Percentiles rank a stretch among this genome's conserved stretches.
Conservation (phyloP, 23 red algal genomes). For the Gracilariopsis chorda region DNA sequence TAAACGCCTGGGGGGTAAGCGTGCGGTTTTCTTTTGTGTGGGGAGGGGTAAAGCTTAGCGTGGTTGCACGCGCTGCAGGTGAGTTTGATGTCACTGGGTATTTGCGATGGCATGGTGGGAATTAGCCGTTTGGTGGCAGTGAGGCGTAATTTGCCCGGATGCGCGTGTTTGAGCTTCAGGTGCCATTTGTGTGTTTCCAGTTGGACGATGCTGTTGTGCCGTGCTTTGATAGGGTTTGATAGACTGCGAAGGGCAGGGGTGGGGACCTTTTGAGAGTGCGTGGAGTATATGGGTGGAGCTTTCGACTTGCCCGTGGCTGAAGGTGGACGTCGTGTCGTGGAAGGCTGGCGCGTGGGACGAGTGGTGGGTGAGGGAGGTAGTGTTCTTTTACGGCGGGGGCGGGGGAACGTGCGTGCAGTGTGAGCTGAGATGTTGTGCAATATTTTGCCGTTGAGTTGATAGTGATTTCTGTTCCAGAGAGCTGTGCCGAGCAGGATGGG, state of each 20-base stretch:
- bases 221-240: neutral
- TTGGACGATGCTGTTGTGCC: no score
- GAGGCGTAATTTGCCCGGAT: neutral
- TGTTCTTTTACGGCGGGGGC: no score
- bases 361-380: no score
- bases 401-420: neutral
- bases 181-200: no score
- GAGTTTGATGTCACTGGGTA: neutral
- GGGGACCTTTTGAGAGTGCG: no score
- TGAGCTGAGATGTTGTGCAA: neutral
- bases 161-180: neutral
- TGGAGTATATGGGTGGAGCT: no score
- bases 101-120: neutral
- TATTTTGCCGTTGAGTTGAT: neutral
- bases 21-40: no score
- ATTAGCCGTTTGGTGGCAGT: neutral
- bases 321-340: neutral
- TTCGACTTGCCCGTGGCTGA: neutral
- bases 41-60: no score
- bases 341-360: no score
- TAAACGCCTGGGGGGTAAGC: no score
- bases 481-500: neutral
- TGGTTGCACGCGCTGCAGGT: neutral
- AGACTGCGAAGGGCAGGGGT: no score
- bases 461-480: neutral